phyloP scores from a whole-genome alignment of 257 asterid genomes.

The Solanum rostratum region DNA sequence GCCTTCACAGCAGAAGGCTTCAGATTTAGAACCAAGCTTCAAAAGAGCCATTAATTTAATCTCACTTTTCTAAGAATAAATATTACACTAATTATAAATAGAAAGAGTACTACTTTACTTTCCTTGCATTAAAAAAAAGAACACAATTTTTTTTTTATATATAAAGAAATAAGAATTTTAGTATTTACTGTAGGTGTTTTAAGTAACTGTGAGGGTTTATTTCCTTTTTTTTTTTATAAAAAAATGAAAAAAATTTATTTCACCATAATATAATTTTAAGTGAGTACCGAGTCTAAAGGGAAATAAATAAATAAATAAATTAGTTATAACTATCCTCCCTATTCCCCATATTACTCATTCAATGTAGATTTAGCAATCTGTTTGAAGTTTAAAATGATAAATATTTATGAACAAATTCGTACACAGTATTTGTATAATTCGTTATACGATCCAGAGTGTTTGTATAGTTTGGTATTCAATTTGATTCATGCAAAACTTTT shows the following conservation, averaged over 20 bases:
- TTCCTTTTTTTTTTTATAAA: not conserved
- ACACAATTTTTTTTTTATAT: too few relatives aligned
- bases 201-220: not conserved
- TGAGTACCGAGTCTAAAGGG: conserved; percentile 33
- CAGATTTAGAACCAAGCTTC: conserved; percentile 83
- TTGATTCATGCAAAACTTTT: too few relatives aligned
- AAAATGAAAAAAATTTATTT: not conserved
- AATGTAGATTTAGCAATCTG: not conserved
- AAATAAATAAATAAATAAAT: conserved; percentile 4
- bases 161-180: not conserved
- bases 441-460: too few relatives aligned
- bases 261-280: not conserved
- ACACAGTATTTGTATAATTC: too few relatives aligned
- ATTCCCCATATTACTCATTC: conserved; percentile 17
- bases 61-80: not conserved
- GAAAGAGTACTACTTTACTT: not conserved
- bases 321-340: conserved; percentile 17
- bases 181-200: not conserved
- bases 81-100: not conserved
- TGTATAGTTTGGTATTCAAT: too few relatives aligned
- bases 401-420: too few relatives aligned
- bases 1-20: conserved; percentile 68
- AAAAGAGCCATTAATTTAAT: conserved; percentile 40
- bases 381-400: too few relatives aligned
- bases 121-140: not conserved